Evolutionary conservation across 2,329 filamentous ascomycete genomes (phyloP).

Genomic region (Aspergillus fijiensis): DNA sequence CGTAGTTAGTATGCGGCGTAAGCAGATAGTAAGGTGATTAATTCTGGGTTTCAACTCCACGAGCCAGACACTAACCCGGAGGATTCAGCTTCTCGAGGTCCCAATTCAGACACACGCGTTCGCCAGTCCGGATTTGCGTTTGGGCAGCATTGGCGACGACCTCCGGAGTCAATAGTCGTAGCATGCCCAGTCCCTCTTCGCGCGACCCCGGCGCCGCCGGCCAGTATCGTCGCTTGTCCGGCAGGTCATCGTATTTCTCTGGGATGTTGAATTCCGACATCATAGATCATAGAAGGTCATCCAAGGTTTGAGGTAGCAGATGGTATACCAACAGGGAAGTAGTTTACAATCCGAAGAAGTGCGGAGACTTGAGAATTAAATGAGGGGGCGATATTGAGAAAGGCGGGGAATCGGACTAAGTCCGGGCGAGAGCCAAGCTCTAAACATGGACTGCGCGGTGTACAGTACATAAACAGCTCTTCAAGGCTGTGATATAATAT

Average conservation of each 20-base stretch:
- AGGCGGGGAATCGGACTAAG: conserved; percentile 15
- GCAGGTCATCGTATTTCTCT: conserved; percentile 43
- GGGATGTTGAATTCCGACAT: conserved; percentile 28
- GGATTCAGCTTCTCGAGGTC: conserved; percentile 56
- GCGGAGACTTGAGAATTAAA: background rate
- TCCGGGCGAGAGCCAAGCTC: conserved; percentile 3
- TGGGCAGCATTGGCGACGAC: conserved; percentile 52
- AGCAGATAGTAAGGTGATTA: background rate
- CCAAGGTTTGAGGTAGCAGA: too few relatives aligned
- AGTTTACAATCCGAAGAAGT: too few relatives aligned
- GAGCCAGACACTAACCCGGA: conserved; percentile 25
- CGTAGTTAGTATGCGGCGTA: background rate
- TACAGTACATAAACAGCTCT: background rate
- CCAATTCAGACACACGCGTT: conserved; percentile 57
- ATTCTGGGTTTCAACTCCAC: too few relatives aligned
- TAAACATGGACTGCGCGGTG: background rate
- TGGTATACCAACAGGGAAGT: too few relatives aligned
- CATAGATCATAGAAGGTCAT: background rate
- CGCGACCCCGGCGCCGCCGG: conserved; percentile 44
- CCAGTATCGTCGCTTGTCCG: conserved; percentile 53
- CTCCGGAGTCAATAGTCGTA: conserved; percentile 54
- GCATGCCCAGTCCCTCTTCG: conserved; percentile 57
- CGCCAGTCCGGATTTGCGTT: conserved; percentile 54
- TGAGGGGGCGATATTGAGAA: conserved; percentile 5
- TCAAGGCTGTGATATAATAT: background rate